These are phyloP conservation scores for Citrullus mucosospermus DNA, from an alignment of 306 rosid species.

Conservation along the genomic window DNA sequence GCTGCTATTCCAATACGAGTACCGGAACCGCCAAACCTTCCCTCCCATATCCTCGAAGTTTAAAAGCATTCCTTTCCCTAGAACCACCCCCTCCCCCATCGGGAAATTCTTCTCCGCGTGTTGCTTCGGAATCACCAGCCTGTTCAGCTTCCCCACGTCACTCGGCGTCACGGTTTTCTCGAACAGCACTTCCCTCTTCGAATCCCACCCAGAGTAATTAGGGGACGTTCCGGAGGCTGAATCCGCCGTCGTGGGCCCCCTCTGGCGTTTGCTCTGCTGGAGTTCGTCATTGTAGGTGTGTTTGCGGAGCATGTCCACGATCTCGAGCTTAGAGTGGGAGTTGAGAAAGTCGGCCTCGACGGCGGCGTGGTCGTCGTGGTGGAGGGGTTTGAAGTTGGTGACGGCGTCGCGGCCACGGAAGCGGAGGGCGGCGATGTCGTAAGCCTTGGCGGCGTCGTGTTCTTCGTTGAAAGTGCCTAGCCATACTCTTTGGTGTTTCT, in stretches of 20 bases:
- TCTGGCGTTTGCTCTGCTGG: constrained; percentile 15
- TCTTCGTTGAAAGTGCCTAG: constrained; percentile 29
- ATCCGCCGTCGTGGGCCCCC: background rate
- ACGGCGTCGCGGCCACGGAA: constrained; percentile 25
- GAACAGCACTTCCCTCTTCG: constrained; percentile 14
- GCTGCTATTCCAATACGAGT: constrained; percentile 37
- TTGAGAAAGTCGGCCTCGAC: constrained; percentile 14
- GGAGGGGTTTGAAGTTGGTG: constrained; percentile 12
- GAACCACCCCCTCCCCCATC: background rate
- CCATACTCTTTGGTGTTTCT: constrained; percentile 36
- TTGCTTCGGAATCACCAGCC: constrained; percentile 31
- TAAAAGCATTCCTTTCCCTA: constrained; percentile 14
- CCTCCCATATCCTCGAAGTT: constrained; percentile 21
- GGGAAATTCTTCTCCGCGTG: constrained; percentile 34
- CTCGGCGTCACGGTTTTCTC: constrained; percentile 37
- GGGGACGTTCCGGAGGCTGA: background rate
- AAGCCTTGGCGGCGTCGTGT: constrained; percentile 31
- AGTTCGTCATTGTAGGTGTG: constrained; percentile 28
- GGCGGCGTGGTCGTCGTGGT: background rate
- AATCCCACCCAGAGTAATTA: background rate
- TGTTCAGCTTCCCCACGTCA: constrained; percentile 33
- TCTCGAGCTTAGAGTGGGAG: constrained; percentile 32
- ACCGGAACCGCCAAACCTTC: constrained; percentile 30
- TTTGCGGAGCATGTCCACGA: constrained; percentile 35
- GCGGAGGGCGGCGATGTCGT: constrained; percentile 23